Evolutionary conservation across 163 green algal species (phyloP).

Genomic region (Chlamydomonas reinhardtii): DNA sequence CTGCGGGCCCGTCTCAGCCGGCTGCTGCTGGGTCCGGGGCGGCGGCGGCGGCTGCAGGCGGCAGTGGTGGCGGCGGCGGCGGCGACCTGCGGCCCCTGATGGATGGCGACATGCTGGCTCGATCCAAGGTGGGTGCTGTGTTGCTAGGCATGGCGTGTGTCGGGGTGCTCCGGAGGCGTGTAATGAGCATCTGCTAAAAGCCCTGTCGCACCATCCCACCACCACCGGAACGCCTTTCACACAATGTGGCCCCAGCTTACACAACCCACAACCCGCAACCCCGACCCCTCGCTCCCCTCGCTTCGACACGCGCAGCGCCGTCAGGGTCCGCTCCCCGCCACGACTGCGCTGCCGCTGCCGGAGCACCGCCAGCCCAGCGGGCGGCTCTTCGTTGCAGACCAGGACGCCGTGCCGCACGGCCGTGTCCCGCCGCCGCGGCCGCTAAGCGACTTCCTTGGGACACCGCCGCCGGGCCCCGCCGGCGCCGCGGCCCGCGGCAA

Average conservation of each 20-base stretch:
- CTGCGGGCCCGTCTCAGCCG: neutral
- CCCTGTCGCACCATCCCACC: too few relatives aligned
- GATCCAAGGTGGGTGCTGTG: neutral
- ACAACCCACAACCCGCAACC: too few relatives aligned
- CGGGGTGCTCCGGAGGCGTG: too few relatives aligned
- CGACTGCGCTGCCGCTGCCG: conserved; percentile 11
- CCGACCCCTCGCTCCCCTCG: neutral
- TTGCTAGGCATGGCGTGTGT: too few relatives aligned
- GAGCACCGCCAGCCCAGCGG: neutral
- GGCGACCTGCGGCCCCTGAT: neutral
- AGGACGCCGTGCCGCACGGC: neutral
- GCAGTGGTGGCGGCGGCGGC: too few relatives aligned
- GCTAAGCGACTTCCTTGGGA: too few relatives aligned
- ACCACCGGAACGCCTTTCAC: too few relatives aligned
- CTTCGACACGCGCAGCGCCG: neutral
- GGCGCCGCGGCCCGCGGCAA: too few relatives aligned
- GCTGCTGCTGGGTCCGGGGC: neutral
- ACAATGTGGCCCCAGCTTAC: too few relatives aligned
- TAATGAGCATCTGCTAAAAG: too few relatives aligned
- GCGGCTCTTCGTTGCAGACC: neutral
- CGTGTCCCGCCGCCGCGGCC: neutral
- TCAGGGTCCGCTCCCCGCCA: neutral
- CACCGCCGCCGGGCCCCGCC: too few relatives aligned
- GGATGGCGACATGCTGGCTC: neutral
- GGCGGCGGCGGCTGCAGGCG: too few relatives aligned